Conservation (phyloP, 1,284 basidiomycete species). For the Jaminaea rosea region DNA sequence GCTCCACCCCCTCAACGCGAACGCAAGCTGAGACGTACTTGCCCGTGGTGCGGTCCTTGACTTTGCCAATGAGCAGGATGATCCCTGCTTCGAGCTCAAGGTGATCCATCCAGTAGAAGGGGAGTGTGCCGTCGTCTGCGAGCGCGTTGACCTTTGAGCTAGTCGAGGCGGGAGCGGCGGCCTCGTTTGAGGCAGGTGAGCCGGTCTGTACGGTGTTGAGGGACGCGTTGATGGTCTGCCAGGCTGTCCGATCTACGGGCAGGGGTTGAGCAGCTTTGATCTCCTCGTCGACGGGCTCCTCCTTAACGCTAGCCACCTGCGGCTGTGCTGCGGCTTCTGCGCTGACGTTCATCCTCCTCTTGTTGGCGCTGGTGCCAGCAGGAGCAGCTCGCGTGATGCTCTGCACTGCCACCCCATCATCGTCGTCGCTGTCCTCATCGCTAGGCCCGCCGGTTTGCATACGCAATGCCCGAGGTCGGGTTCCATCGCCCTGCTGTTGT, state of each 20-base stretch:
- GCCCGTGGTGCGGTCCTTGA: slow-evolving; percentile 41
- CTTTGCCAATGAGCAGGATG: slow-evolving; percentile 44
- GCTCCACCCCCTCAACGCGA: slow-evolving; percentile 72
- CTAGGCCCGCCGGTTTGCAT: background rate
- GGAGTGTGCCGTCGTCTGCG: slow-evolving; percentile 30
- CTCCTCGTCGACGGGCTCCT: background rate
- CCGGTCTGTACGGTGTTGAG: slow-evolving; percentile 3
- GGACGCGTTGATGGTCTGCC: slow-evolving; percentile 6
- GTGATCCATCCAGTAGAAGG: slow-evolving; percentile 46
- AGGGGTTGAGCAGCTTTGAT: background rate
- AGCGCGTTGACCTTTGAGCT: slow-evolving; percentile 22
- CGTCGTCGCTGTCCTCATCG: slow-evolving; percentile 19
- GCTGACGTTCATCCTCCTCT: slow-evolving; percentile 4
- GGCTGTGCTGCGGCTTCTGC: background rate
- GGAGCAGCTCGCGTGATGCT: background rate
- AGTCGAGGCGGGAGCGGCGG: background rate
- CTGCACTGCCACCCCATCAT: slow-evolving; percentile 21
- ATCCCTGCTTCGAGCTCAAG: slow-evolving; percentile 36
- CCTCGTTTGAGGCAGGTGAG: background rate
- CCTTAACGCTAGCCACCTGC: slow-evolving; percentile 3
- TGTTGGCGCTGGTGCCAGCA: background rate
- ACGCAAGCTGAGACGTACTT: slow-evolving; percentile 81
- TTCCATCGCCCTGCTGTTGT: background rate
- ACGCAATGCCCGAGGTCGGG: background rate
- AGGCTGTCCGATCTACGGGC: background rate